A percentile compares a stretch with the other conserved stretches of the same genome.
Evolutionary conservation across 1,284 basidiomycete species (phyloP).

Genomic region (Puccinia brachypodii): DNA sequence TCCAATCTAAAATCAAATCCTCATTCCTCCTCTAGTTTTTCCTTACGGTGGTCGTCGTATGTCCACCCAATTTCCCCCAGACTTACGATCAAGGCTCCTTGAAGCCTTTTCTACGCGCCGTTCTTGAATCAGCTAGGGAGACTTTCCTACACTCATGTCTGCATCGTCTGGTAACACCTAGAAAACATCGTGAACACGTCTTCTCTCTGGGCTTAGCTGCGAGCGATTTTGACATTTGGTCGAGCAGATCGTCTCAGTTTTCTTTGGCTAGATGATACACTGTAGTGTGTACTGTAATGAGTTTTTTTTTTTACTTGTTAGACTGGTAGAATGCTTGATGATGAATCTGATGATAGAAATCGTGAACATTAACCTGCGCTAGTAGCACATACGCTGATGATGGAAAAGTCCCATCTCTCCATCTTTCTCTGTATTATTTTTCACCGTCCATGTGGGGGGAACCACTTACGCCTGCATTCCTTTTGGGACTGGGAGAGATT

Average conservation of each 20-base stretch:
- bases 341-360: neutral
- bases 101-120: neutral
- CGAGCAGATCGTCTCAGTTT: neutral
- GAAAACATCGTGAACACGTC: neutral
- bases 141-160: neutral
- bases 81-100: neutral
- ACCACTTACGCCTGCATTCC: conserved; percentile 8
- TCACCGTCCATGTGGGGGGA: neutral
- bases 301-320: neutral
- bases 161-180: neutral
- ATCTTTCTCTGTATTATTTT: neutral
- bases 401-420: no score
- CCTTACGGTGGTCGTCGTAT: neutral
- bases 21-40: no score
- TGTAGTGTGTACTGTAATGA: neutral
- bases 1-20: neutral
- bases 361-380: neutral
- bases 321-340: neutral
- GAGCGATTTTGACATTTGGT: neutral
- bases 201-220: neutral
- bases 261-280: neutral
- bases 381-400: no score
- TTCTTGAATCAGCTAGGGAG: neutral
- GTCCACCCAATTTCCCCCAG: neutral
- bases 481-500: conserved; percentile 10